Evolutionary conservation across 495 filamentous ascomycete species (phyloP).

Genomic region (Lasiosphaeria miniovina): DNA sequence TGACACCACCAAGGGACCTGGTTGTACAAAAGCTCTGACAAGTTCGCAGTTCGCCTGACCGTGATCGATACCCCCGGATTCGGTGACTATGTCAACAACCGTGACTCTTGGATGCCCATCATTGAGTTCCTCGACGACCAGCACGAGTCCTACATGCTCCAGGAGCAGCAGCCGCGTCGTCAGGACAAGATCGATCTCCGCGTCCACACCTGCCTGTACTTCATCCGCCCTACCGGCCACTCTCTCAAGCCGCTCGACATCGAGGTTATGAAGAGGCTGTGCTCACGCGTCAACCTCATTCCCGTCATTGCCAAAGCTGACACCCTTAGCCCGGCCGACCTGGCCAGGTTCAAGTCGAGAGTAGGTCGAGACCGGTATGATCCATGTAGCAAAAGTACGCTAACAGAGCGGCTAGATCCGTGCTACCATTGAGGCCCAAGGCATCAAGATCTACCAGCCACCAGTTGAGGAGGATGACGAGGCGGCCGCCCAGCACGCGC

Average conservation of each 20-base stretch:
- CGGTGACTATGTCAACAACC: conserved; percentile 99
- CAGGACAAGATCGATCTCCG: conserved; percentile 98
- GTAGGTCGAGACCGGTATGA: conserved; percentile 45
- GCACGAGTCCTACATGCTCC: conserved; percentile 99
- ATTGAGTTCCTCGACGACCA: conserved; percentile 99
- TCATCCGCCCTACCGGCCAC: conserved; percentile 97
- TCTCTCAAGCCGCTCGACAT: conserved; percentile 98
- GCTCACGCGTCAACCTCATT: conserved; percentile 95
- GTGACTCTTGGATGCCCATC: conserved; percentile 98
- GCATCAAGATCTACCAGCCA: conserved; percentile 98
- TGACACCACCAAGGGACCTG: conserved; percentile 6
- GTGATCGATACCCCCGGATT: conserved; percentile 99
- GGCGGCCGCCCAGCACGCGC: conserved; percentile 87
- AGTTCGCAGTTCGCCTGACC: conserved; percentile 78
- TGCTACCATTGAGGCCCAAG: conserved; percentile 93
- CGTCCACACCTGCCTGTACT: conserved; percentile 97
- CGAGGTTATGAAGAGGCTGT: conserved; percentile 98
- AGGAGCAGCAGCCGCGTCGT: conserved; percentile 97
- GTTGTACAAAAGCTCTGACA: conserved; percentile 17
- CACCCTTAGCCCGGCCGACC: conserved; percentile 87
- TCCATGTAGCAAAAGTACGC: conserved; percentile 10
- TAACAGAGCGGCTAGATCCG: conserved; percentile 61
- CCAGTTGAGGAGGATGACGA: conserved; percentile 98
- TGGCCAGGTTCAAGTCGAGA: conserved; percentile 89
- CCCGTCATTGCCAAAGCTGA: conserved; percentile 98